A percentile compares a stretch with the other conserved stretches of the same genome.
Conservation (phyloP, 352 stramenopile genomes). For the Sclerospora graminicola region DNA sequence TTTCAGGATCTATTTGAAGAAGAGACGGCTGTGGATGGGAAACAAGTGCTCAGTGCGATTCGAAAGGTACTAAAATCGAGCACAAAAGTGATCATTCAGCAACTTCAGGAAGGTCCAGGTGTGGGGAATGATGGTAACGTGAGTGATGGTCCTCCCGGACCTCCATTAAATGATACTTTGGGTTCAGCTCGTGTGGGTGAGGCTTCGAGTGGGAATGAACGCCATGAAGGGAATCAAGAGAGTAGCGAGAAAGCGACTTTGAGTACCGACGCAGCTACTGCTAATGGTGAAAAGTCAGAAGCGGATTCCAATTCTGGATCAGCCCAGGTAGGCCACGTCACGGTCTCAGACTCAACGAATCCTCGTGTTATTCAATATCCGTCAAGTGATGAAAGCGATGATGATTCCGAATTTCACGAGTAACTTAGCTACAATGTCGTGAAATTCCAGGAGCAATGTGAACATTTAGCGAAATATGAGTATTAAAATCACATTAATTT, state of each 20-base stretch:
- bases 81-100: conserved; percentile 57
- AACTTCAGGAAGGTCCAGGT: conserved; percentile 26
- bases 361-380: conserved; percentile 13
- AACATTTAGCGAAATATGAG: neutral
- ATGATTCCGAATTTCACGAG: conserved; percentile 19
- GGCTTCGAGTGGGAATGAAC: no score
- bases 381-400: conserved; percentile 24
- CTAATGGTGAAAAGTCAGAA: conserved; percentile 2
- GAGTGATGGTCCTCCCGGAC: conserved; percentile 30
- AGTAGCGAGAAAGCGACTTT: neutral
- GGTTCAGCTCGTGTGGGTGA: no score
- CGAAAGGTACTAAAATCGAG: conserved; percentile 72
- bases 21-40: conserved; percentile 40
- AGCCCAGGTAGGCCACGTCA: no score
- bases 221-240: no score
- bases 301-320: neutral
- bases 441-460: conserved; percentile 7
- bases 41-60: conserved; percentile 62
- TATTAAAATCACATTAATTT: no score
- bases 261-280: conserved; percentile 1
- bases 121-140: conserved; percentile 21
- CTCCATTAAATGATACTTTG: conserved; percentile 11
- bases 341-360: neutral
- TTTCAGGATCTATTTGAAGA: conserved; percentile 78
- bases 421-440: no score